Evolutionary conservation across 805 yeast species (phyloP).

Genomic region (Ogataea methanolica): DNA sequence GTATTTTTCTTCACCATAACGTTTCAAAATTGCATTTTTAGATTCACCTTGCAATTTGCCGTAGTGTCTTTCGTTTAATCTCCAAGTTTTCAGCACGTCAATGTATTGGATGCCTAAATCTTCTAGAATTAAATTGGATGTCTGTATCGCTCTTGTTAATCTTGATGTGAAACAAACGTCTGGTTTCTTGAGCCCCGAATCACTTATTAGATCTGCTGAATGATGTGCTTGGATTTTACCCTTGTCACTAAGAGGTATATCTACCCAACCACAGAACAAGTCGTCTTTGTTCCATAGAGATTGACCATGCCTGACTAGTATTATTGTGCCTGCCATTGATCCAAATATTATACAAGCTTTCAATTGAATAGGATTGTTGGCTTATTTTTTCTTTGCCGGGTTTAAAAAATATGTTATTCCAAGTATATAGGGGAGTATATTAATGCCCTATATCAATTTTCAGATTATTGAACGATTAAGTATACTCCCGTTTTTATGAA

Average conservation of each 20-base stretch:
- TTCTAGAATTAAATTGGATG: conserved; percentile 62
- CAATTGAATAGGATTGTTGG: too few relatives aligned
- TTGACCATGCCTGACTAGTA: conserved; percentile 77
- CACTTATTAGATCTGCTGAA: conserved; percentile 56
- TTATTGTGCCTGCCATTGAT: conserved; percentile 30
- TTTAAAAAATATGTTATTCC: too few relatives aligned
- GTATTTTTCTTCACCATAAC: conserved; percentile 69
- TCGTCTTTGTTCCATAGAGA: conserved; percentile 74
- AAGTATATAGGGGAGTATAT: too few relatives aligned
- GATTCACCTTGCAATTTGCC: conserved; percentile 78
- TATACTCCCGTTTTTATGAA: too few relatives aligned
- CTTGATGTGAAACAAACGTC: conserved; percentile 67
- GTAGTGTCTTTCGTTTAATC: conserved; percentile 80
- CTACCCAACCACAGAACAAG: conserved; percentile 84
- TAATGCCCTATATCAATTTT: too few relatives aligned
- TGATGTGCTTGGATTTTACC: conserved; percentile 66
- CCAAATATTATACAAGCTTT: too few relatives aligned
- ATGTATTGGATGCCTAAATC: conserved; percentile 45
- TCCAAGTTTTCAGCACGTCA: conserved; percentile 64
- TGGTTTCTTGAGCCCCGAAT: conserved; percentile 38
- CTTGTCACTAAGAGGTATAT: conserved; percentile 60
- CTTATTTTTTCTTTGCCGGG: too few relatives aligned
- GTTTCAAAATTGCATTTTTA: conserved; percentile 58
- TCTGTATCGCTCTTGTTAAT: conserved; percentile 69
- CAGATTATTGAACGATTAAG: too few relatives aligned